phyloP scores from a whole-genome alignment of 768 basidiomycete species.

The Rhizopogon roseolus region DNA sequence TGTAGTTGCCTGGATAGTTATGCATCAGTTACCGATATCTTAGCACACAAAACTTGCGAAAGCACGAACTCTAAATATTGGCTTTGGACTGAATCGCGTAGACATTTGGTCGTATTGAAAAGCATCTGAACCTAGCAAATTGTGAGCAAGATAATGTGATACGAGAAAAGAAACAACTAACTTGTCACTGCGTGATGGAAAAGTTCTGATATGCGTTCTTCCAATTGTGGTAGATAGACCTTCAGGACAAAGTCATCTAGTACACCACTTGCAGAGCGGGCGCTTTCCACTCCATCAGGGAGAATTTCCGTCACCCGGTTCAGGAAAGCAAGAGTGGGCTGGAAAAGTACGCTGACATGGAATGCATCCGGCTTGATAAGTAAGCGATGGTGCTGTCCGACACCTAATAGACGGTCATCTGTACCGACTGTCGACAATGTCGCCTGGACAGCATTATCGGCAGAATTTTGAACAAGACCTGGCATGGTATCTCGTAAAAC shows the following conservation, averaged over 20 bases:
- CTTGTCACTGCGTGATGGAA: slow-evolving; percentile 85
- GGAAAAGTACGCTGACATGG: slow-evolving; percentile 91
- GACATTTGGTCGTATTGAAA: slow-evolving; percentile 81
- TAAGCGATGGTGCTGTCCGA: slow-evolving; percentile 76
- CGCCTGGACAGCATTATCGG: slow-evolving; percentile 57
- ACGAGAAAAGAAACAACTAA: slow-evolving; percentile 25
- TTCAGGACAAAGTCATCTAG: slow-evolving; percentile 91
- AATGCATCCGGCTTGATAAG: slow-evolving; percentile 90
- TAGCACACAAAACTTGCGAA: background rate
- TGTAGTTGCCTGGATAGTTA: slow-evolving; percentile 62
- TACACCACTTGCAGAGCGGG: slow-evolving; percentile 62
- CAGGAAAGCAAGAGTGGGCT: slow-evolving; percentile 85
- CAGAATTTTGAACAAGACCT: slow-evolving; percentile 74
- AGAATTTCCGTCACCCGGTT: slow-evolving; percentile 66
- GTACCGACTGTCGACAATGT: slow-evolving; percentile 55
- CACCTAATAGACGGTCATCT: slow-evolving; percentile 71
- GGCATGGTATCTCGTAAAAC: slow-evolving; percentile 90
- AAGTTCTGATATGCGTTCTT: slow-evolving; percentile 85
- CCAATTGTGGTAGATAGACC: slow-evolving; percentile 90
- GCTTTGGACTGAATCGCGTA: slow-evolving; percentile 57
- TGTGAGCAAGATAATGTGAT: background rate
- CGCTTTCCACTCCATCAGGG: slow-evolving; percentile 66
- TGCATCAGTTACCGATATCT: slow-evolving; percentile 1
- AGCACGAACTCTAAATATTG: slow-evolving; percentile 66
- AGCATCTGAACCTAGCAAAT: slow-evolving; percentile 65